Evolutionary conservation across 345 rosid species (phyloP).

Genomic region (Theobroma cacao): DNA sequence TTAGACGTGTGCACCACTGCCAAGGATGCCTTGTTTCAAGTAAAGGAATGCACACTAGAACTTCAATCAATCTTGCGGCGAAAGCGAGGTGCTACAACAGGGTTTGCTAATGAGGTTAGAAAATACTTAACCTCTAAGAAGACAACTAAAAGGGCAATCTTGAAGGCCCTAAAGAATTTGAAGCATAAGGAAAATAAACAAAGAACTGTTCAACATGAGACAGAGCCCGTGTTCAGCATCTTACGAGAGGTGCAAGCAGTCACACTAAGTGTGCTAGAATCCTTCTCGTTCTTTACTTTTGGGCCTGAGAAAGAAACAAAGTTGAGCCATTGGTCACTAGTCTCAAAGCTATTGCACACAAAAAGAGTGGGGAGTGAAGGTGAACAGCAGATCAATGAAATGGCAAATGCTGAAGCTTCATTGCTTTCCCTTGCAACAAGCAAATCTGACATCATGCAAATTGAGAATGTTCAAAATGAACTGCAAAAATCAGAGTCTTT

Average conservation of each 20-base stretch:
- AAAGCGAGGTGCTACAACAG: slow-evolving; percentile 21
- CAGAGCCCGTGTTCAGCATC: background rate
- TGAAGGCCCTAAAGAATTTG: slow-evolving; percentile 11
- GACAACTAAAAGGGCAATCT: slow-evolving; percentile 20
- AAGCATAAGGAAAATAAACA: slow-evolving; percentile 8
- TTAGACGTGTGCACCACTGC: slow-evolving; percentile 24
- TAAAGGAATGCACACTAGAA: slow-evolving; percentile 24
- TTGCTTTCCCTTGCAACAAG: slow-evolving; percentile 12
- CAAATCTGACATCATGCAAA: background rate
- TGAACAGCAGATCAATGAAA: slow-evolving; percentile 8
- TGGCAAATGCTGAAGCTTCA: slow-evolving; percentile 17
- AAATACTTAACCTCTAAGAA: slow-evolving; percentile 16
- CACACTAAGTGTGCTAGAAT: slow-evolving; percentile 13
- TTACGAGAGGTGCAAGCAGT: slow-evolving; percentile 18
- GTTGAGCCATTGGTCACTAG: slow-evolving; percentile 8
- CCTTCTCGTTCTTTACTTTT: slow-evolving; percentile 7
- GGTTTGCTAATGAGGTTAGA: slow-evolving; percentile 17
- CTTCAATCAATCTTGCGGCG: slow-evolving; percentile 33
- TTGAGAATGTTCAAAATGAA: slow-evolving; percentile 10
- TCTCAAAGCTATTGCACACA: slow-evolving; percentile 15
- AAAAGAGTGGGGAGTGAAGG: background rate
- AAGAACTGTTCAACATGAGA: background rate
- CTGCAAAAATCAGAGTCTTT: background rate
- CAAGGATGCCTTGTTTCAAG: slow-evolving; percentile 31
- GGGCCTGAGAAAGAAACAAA: background rate